Conservation (phyloP, 495 filamentous ascomycete species). For the Aspergillus avenaceus region DNA sequence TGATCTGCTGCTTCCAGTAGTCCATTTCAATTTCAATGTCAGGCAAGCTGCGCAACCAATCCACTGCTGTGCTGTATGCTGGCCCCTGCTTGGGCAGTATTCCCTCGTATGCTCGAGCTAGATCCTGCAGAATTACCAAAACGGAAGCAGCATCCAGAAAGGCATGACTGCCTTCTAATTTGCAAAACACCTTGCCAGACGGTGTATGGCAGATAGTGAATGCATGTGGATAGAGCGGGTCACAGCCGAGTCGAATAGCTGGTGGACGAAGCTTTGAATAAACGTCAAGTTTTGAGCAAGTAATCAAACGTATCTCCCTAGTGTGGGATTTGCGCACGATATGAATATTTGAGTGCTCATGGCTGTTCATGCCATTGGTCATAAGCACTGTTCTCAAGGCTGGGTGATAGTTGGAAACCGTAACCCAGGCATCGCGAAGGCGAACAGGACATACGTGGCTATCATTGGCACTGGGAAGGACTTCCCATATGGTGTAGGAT, state of each 20-base stretch:
- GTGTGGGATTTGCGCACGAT: neutral
- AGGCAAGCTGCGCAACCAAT: constrained; percentile 27
- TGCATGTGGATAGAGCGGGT: constrained; percentile 21
- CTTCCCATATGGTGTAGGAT: constrained; percentile 26
- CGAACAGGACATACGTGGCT: constrained; percentile 15
- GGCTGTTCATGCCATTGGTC: neutral
- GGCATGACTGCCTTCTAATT: constrained; percentile 43
- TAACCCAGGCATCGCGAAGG: constrained; percentile 31
- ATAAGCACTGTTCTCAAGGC: neutral
- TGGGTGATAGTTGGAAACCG: constrained; percentile 29
- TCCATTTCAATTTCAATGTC: constrained; percentile 20
- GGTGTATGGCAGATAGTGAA: constrained; percentile 27
- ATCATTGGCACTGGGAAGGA: constrained; percentile 2
- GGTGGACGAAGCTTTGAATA: neutral
- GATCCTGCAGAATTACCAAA: constrained; percentile 17
- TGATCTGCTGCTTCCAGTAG: constrained; percentile 40
- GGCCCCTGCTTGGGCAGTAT: constrained; percentile 19
- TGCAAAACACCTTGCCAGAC: constrained; percentile 23
- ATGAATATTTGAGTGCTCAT: neutral
- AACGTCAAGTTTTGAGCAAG: neutral
- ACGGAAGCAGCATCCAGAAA: constrained; percentile 29
- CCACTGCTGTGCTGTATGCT: constrained; percentile 44
- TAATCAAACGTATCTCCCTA: neutral
- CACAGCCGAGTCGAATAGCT: constrained; percentile 12
- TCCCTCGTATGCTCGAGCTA: constrained; percentile 28